Percentiles rank a stretch among this genome's conserved stretches.
These are phyloP conservation scores for Cladosporium sp. DNA, from an alignment of 2,329 filamentous ascomycete genomes.

Conservation along the genomic window DNA sequence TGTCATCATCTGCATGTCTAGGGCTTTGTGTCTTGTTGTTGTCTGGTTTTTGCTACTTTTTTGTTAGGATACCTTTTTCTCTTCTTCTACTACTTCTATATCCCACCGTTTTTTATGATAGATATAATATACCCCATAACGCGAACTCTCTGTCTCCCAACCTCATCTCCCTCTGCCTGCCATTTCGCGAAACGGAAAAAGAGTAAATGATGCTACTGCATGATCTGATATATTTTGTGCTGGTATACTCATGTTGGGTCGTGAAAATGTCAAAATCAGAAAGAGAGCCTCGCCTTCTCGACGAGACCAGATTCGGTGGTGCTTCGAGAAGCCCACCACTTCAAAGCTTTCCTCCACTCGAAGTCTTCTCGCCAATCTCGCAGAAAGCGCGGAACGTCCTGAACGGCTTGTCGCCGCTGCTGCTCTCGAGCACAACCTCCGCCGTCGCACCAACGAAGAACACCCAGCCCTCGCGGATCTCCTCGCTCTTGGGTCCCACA, in stretches of 20 bases:
- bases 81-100: not conserved
- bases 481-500: constrained; percentile 78
- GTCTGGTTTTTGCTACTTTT: not conserved
- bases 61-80: constrained; percentile 17
- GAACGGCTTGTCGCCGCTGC: constrained; percentile 65
- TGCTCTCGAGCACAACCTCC: constrained; percentile 74
- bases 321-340: not conserved
- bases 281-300: not conserved
- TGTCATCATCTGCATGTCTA: not conserved
- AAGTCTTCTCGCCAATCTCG: constrained; percentile 64
- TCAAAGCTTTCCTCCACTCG: constrained; percentile 3
- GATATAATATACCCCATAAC: constrained; percentile 22
- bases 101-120: not conserved
- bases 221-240: not conserved
- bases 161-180: not conserved
- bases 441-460: constrained; percentile 80
- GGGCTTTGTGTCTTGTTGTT: not conserved
- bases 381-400: constrained; percentile 94
- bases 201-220: not conserved
- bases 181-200: not conserved
- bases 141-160: not conserved
- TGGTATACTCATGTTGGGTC: not conserved
- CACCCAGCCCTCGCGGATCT: constrained; percentile 56
- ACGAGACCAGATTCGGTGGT: not conserved
- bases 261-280: not conserved